Percentiles rank a stretch among this genome's conserved stretches.
phyloP scores from a whole-genome alignment of 1,284 basidiomycete genomes.

The Apiotrichum sp. region DNA sequence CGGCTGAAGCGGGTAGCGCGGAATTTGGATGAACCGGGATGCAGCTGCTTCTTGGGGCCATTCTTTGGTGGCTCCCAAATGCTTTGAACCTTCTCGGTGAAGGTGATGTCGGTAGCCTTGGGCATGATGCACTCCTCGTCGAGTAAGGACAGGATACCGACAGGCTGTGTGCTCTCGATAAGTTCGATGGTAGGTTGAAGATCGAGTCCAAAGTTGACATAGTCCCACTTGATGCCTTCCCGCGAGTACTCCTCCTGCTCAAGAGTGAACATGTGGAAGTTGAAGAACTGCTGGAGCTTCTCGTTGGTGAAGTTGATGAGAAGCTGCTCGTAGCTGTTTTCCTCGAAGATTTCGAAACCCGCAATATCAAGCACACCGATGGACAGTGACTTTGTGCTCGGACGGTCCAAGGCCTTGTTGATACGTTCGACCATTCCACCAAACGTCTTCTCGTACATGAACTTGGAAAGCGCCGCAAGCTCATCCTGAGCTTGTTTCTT shows the following conservation, averaged over 20 bases:
- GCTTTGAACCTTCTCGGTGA: conserved; percentile 75
- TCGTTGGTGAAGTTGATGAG: conserved; percentile 99
- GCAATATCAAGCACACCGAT: conserved; percentile 99
- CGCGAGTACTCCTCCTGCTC: conserved; percentile 98
- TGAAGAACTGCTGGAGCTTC: conserved; percentile 92
- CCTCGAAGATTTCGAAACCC: conserved; percentile 85
- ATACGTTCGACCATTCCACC: conserved; percentile 89
- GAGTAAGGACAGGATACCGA: conserved; percentile 87
- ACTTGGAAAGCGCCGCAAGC: conserved; percentile 87
- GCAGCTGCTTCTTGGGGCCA: conserved; percentile 34
- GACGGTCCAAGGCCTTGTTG: conserved; percentile 88
- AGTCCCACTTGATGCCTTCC: conserved; percentile 97
- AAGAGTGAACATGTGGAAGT: conserved; percentile 99
- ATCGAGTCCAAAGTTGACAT: conserved; percentile 96
- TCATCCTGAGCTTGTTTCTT: conserved; percentile 91
- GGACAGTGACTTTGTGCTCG: conserved; percentile 79
- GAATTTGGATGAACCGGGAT: conserved; percentile 76
- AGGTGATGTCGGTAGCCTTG: conserved; percentile 88
- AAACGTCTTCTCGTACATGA: conserved; percentile 95
- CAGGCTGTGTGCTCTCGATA: conserved; percentile 67
- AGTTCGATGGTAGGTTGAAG: conserved; percentile 98
- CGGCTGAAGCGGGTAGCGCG: conserved; percentile 81
- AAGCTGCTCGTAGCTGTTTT: conserved; percentile 91
- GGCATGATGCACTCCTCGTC: conserved; percentile 99
- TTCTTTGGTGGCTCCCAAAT: conserved; percentile 38